Base-by-base conservation (phyloP, 2,329 filamentous ascomycete genomes). In the Cladosporium sp. region DNA sequence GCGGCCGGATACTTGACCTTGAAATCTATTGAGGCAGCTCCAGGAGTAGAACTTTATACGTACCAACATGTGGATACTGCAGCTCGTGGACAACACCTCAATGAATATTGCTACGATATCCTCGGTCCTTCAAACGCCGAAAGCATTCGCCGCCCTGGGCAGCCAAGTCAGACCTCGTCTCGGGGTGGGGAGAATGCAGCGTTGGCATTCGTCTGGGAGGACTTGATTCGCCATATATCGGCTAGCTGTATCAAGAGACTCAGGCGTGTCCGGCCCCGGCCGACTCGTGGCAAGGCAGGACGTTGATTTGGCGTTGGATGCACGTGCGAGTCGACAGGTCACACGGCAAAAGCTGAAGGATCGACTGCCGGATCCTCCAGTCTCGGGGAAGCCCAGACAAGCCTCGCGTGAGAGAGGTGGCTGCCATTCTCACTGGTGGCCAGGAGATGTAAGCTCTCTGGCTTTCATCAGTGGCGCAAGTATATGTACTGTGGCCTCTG, bases 141-240 rank as follows among this genome's bases (percentile, higher is more conserved):
- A 19, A 56, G 42, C 54, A 56, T 39, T 49, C 54, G 54, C 54
- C 42, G 54, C 20, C 34, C 54, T 49, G 36, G 54, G 42, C 42
- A 56, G 54, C 54, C 54, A 56, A 56, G 42, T 56, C 30, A 15
- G 22, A 37, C 39, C 51, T 37, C 54, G 54, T 56, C 40, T 39
- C 54, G 54, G 22, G 54, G 42, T 9, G 15, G 38, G 34, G 20
- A 11, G 30, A 17, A 39, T 45, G 19, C 34, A 39, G 42, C 12
- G 9, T 49, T 17, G 37, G 54, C 42, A 56, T 56, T 34, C 17
- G 42, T 14, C n/a, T 25, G 54, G 14, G 3, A 39, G 17, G 42
- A 56, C n/a, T 20, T 49, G 54, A 56, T 56, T 56, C 54, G 54
- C 20, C 7, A 14, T 39, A 22, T 17, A 15, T 17, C 8, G 19